Evolutionary conservation across 169 alveolate species (phyloP), one percentile per base, ranked within the genome.

Genomic region (Eimeria acervulina): DNA sequence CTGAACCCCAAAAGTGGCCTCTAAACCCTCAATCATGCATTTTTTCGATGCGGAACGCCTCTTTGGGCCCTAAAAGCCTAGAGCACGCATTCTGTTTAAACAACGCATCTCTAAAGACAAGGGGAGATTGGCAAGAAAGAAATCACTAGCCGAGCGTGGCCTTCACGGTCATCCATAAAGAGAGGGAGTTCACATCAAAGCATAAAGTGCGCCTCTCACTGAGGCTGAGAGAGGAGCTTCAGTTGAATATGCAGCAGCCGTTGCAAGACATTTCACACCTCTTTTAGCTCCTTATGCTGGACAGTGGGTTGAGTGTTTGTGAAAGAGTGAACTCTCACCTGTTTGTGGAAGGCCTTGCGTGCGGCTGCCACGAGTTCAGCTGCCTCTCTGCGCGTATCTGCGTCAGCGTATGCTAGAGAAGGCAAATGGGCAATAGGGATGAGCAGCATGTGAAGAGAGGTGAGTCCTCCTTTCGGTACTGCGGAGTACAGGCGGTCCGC

Each of bases 401-500:
- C 85, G 33, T 94, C 51, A 6, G 95, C 92, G 66, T 78, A 92
- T 33, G 90, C 95, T 36, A 96, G 85, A 33, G 93, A 81, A 8
- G 97, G 97, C 44, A 84, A 74, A 51, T 96, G 97, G 26, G 95
- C 90, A 51, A 93, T 93, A 31, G 97, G 97, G 47, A 96, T 61
- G 44, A 96, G 33, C 26, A 96, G 95, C 44, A 80, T 47, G 81
- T 96, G 97, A 66, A 51, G 59, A n/a, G 93, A 85, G 31, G 66
- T 63, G 23, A 96, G 81, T 10, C 97, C 97, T 23, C 97, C 97
- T 44, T 93, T 91, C 36, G 97, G 95, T 12, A 92, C 84, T 42
- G 97, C 94, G 4, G 88, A 36, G 89, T 96, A 96, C 36, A 93
- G 38, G 8, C 72, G 87, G 36, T 83, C 93, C 36, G 95, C 96